Evolutionary conservation across 148 eudicot genomes (phyloP).

Genomic region (Camellia granthamiana): DNA sequence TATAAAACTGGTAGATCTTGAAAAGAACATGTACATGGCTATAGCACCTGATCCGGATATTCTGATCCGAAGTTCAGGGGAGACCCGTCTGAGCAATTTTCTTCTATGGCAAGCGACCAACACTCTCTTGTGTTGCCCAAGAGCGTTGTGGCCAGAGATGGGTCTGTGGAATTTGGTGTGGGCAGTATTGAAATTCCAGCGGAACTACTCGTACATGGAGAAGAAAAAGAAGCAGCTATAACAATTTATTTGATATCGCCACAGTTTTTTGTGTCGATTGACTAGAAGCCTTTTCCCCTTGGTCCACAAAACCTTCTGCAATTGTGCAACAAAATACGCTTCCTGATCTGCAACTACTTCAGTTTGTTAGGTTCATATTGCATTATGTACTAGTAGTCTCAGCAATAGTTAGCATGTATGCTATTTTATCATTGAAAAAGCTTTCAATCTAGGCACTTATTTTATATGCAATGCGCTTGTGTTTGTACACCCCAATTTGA

Average conservation of each 20-base stretch:
- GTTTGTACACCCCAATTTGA: background rate
- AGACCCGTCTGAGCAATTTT: constrained; percentile 42
- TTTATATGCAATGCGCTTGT: background rate
- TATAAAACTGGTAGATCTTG: constrained; percentile 26
- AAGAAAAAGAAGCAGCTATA: constrained; percentile 24
- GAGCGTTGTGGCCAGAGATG: constrained; percentile 44
- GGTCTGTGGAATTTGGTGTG: constrained; percentile 40
- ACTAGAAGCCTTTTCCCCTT: background rate
- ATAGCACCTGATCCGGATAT: constrained; percentile 44
- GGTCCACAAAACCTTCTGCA: background rate
- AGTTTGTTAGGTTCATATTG: background rate
- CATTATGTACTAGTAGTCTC: background rate
- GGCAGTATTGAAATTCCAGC: constrained; percentile 36
- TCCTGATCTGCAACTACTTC: background rate
- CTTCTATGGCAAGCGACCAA: constrained; percentile 34
- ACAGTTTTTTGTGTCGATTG: background rate
- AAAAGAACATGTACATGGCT: constrained; percentile 37
- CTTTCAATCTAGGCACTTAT: background rate
- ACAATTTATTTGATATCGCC: background rate
- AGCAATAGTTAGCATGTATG: background rate
- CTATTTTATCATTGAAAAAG: constrained; percentile 5
- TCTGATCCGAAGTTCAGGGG: constrained; percentile 38
- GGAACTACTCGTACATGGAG: constrained; percentile 30
- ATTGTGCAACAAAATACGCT: background rate
- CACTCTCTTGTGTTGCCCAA: constrained; percentile 29